Evolutionary conservation across 2,329 filamentous ascomycete species (phyloP), one percentile per base, ranked within the genome.

Genomic region (Diplodia intermedia): DNA sequence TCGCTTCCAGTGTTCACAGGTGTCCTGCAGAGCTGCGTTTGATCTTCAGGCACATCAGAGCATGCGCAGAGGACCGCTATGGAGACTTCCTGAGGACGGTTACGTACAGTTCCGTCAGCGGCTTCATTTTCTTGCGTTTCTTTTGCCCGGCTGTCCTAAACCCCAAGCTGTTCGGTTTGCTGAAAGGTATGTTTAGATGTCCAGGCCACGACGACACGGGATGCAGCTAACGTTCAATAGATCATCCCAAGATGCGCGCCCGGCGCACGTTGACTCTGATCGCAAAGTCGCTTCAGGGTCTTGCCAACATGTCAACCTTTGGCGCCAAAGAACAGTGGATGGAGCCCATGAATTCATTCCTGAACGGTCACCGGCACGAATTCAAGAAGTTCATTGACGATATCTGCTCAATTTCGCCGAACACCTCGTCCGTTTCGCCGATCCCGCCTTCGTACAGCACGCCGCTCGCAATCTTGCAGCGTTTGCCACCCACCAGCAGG

Each of bases 301-400:
- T 98, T 69, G 93, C 93, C 20, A 97, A 97, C 77, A 86, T 97
- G 80, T 92, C 92, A 1, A 93, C 89, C 0, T 97, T 97, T 76
- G 94, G 94, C 50, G 94, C 91, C 75, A 97, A 97, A 77, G 94
- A 98, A 79, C 89, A 91, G n/a, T 98, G 93, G 93, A 97, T 98
- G 94, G 94, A 97, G 80, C 93, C 93, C 0, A 98, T 98, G 94
- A 98, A 97, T 76, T 87, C 87, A 53, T 97, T 97, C 73, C 82
- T 98, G 56, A 86, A 85, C 9, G 84, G 88, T 1, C 90, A 97
- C 74, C 88, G 93, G 23, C 86, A 90, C 73, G 87, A 91, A 49
- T 93, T 97, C 79, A 96, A 94, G 77, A 86, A 90, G 56, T 97
- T 94, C 73, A 90, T 97, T 69, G 94, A 98, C 76, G 85, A 88